Conservation (phyloP, 306 rosid species). For the Trichosanthes cucumerina region DNA sequence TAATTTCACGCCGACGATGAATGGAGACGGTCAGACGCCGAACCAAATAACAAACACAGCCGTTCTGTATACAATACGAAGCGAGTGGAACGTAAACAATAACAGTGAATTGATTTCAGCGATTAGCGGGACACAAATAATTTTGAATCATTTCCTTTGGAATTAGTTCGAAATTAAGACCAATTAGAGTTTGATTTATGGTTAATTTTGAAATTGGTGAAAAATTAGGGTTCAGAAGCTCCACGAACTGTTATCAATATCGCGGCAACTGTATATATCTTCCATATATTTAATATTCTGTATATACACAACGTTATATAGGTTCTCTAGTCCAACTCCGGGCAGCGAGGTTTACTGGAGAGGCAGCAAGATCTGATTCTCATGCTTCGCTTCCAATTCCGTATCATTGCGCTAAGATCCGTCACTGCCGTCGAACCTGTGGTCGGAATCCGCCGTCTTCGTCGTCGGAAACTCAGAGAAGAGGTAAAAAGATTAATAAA, state of each 20-base stretch:
- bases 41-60: neutral
- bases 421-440: neutral
- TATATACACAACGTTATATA: constrained; percentile 7
- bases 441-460: constrained; percentile 9
- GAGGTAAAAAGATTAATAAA: constrained; percentile 8
- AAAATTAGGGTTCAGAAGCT: constrained; percentile 4
- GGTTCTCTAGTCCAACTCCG: neutral
- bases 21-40: neutral
- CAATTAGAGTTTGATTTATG: neutral
- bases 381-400: neutral
- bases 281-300: neutral
- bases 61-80: neutral
- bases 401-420: neutral
- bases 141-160: neutral
- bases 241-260: constrained; percentile 14
- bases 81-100: neutral
- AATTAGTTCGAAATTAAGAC: neutral
- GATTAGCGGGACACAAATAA: neutral
- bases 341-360: neutral
- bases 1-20: neutral
- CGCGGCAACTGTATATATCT: constrained; percentile 10
- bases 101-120: constrained; percentile 1
- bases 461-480: constrained; percentile 7
- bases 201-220: neutral
- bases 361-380: neutral